phyloP scores from a whole-genome alignment of 805 yeast genomes.

The Teunomyces stri region DNA sequence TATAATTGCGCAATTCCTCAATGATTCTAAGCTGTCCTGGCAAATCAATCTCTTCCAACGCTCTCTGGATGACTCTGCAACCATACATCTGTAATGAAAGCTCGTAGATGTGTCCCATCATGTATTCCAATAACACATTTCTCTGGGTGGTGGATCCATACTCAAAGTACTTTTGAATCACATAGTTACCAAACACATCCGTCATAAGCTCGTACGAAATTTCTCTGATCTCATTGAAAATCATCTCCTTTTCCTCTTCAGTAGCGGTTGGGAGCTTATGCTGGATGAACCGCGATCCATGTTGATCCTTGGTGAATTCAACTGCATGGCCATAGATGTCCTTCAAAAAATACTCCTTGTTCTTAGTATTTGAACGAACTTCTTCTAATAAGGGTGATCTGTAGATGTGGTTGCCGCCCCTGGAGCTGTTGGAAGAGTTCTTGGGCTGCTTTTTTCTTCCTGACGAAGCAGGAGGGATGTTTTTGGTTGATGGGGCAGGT shows the following conservation, averaged over 20 bases:
- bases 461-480: background rate
- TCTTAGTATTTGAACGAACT: conserved; percentile 64
- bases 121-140: conserved; percentile 60
- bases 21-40: conserved; percentile 68
- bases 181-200: conserved; percentile 97
- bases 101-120: conserved; percentile 71
- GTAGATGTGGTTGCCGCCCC: conserved; percentile 48
- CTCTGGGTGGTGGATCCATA: conserved; percentile 70
- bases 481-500: conserved; percentile 14
- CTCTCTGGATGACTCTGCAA: conserved; percentile 94
- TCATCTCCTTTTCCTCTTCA: conserved; percentile 70
- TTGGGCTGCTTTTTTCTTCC: conserved; percentile 7
- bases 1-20: conserved; percentile 68
- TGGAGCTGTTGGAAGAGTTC: conserved; percentile 7
- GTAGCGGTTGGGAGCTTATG: conserved; percentile 68
- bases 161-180: conserved; percentile 91
- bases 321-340: conserved; percentile 84
- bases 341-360: conserved; percentile 57
- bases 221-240: conserved; percentile 80
- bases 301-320: conserved; percentile 94
- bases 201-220: conserved; percentile 79
- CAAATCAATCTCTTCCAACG: conserved; percentile 67
- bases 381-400: conserved; percentile 83
- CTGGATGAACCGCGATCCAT: conserved; percentile 95
- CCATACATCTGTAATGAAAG: conserved; percentile 95